Evolutionary conservation across 2,329 filamentous ascomycete genomes (phyloP).

Genomic region (Chrysoporthe cubensis): DNA sequence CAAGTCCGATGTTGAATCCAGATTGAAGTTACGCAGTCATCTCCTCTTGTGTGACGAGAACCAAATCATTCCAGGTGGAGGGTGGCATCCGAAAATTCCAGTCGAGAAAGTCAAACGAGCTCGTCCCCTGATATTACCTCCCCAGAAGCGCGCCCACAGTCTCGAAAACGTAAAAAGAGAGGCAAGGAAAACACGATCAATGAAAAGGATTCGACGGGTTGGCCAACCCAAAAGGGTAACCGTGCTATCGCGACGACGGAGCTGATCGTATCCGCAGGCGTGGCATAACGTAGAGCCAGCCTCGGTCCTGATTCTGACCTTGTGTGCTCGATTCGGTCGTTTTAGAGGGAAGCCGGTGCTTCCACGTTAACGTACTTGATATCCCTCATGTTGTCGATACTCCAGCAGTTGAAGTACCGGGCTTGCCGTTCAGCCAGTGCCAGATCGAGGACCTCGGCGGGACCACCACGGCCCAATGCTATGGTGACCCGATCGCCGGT

Average conservation of each 20-base stretch:
- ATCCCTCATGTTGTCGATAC: conserved; percentile 30
- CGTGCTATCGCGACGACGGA: conserved; percentile 39
- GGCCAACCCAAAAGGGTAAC: conserved; percentile 31
- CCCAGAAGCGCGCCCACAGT: conserved; percentile 42
- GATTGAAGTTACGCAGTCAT: neutral
- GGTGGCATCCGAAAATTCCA: neutral
- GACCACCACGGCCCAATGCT: conserved; percentile 26
- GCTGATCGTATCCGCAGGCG: conserved; percentile 26
- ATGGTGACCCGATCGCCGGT: conserved; percentile 13
- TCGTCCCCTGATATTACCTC: conserved; percentile 41
- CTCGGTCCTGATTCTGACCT: conserved; percentile 10
- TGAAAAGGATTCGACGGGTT: conserved; percentile 16
- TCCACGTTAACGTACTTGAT: conserved; percentile 24
- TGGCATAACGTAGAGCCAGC: conserved; percentile 18
- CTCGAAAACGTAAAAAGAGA: conserved; percentile 37
- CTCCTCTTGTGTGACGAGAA: neutral
- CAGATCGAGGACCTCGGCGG: conserved; percentile 14
- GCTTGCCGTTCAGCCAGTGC: conserved; percentile 45
- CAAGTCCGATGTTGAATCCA: neutral
- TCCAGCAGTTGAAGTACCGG: conserved; percentile 40
- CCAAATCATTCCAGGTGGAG: neutral
- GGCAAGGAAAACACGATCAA: conserved; percentile 31
- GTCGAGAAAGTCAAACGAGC: neutral
- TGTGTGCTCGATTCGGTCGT: conserved; percentile 24
- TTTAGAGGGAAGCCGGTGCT: conserved; percentile 18